phyloP scores from a whole-genome alignment of 2,329 filamentous ascomycete genomes.

The Anisogramma anomala region DNA sequence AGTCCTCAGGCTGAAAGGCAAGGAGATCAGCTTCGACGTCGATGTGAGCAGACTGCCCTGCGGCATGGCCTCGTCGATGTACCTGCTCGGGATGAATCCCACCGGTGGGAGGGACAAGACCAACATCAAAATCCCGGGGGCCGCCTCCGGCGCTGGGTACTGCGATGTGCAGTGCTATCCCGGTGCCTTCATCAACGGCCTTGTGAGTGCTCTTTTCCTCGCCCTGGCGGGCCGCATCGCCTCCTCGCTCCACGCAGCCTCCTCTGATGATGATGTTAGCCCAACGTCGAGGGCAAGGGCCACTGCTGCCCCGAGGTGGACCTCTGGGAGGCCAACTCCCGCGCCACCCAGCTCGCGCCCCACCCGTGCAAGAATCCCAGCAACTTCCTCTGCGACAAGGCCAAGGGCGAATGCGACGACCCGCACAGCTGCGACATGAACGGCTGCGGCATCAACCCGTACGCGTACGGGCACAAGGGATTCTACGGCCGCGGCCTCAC shows the following conservation, averaged over 20 bases:
- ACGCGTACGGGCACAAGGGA: slow-evolving; percentile 17
- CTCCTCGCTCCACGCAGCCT: no score
- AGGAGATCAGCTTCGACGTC: slow-evolving; percentile 54
- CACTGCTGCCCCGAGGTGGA: slow-evolving; percentile 40
- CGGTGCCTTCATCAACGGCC: slow-evolving; percentile 28
- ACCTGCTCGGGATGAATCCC: slow-evolving; percentile 23
- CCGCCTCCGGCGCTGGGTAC: slow-evolving; percentile 37
- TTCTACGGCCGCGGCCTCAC: slow-evolving; percentile 22
- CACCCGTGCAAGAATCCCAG: slow-evolving; percentile 36
- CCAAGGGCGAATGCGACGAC: no score
- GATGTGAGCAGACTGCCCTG: slow-evolving; percentile 50
- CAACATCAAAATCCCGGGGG: slow-evolving; percentile 25
- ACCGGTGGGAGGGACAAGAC: slow-evolving; percentile 43
- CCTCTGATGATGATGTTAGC: no score
- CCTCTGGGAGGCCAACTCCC: slow-evolving; percentile 46
- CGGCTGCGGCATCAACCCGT: slow-evolving; percentile 39
- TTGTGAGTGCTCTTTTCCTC: no score
- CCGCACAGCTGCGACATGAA: slow-evolving; percentile 37
- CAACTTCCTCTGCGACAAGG: slow-evolving; percentile 42
- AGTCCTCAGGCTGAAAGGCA: slow-evolving; percentile 43
- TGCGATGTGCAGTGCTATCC: slow-evolving; percentile 29
- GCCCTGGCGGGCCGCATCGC: no score
- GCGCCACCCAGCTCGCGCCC: slow-evolving; percentile 45
- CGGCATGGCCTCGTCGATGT: slow-evolving; percentile 43
- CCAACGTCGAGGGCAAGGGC: slow-evolving; percentile 32